Percentiles rank a stretch among this genome's conserved stretches.
phyloP scores from a whole-genome alignment of 2,329 filamentous ascomycete genomes.

The Fusarium coffeatum region DNA sequence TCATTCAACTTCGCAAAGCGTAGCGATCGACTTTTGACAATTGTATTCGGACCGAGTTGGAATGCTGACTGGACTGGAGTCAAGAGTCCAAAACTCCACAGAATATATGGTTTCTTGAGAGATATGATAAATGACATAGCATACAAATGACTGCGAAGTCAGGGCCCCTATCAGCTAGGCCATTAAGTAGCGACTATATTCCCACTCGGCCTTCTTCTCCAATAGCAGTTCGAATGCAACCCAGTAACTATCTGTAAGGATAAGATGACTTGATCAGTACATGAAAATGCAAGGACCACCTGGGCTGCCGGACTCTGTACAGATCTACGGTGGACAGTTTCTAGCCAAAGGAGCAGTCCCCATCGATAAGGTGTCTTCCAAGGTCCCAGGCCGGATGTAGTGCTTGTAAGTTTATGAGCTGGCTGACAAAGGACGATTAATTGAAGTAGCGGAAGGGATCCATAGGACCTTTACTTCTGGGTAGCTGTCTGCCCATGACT shows the following conservation, averaged over 20 bases:
- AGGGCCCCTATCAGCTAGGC: background rate
- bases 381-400: background rate
- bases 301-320: background rate
- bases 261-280: background rate
- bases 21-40: background rate
- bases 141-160: background rate
- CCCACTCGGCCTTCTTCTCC: background rate
- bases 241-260: background rate
- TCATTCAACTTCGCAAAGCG: slow-evolving; percentile 12
- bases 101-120: background rate
- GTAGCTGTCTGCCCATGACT: background rate
- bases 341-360: background rate
- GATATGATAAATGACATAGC: background rate
- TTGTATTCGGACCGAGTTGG: slow-evolving; percentile 13
- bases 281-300: background rate
- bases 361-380: background rate
- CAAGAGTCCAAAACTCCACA: background rate
- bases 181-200: no score
- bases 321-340: background rate
- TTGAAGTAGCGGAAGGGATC: no score
- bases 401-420: background rate
- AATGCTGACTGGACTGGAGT: background rate
- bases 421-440: no score
- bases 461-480: background rate
- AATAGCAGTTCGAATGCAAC: background rate